These are phyloP conservation scores for Styphnolobium japonicum DNA, from an alignment of 306 rosid genomes.

Conservation along the genomic window DNA sequence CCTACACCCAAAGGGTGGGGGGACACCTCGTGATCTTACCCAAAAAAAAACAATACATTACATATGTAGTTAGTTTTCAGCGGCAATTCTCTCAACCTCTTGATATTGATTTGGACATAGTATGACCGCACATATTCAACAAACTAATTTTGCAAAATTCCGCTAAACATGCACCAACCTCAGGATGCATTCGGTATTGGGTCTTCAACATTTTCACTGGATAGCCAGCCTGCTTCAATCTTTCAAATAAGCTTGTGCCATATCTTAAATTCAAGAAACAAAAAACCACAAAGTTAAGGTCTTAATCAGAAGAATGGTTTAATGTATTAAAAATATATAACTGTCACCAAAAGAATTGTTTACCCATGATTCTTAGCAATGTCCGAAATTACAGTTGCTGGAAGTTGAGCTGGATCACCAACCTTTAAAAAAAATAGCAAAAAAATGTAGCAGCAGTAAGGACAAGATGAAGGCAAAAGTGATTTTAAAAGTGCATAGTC, in stretches of 20 bases:
- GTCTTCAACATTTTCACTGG: conserved; percentile 95
- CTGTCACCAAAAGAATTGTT: neutral
- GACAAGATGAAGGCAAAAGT: neutral
- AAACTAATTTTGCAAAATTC: conserved; percentile 6
- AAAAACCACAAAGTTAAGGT: conserved; percentile 4
- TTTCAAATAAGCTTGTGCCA: conserved; percentile 83
- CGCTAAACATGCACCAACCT: conserved; percentile 54
- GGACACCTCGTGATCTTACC: no score
- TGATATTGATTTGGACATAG: conserved; percentile 5
- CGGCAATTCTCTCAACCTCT: neutral
- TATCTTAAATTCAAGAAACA: conserved; percentile 56
- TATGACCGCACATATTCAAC: conserved; percentile 1
- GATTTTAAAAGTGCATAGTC: neutral
- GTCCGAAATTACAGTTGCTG: conserved; percentile 91
- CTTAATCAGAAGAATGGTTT: neutral
- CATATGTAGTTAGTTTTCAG: neutral
- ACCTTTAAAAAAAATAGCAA: conserved; percentile 42
- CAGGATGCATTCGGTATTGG: conserved; percentile 99
- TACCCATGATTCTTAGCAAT: conserved; percentile 73
- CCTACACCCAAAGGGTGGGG: no score
- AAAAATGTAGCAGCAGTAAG: conserved; percentile 4
- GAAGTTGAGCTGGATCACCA: conserved; percentile 98
- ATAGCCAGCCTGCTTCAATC: conserved; percentile 83
- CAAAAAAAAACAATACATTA: neutral
- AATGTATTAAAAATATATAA: neutral